Evolutionary conservation across 2,329 filamentous ascomycete genomes (phyloP), one percentile per base, ranked within the genome.

Genomic region (Colletotrichum chrysophilum): DNA sequence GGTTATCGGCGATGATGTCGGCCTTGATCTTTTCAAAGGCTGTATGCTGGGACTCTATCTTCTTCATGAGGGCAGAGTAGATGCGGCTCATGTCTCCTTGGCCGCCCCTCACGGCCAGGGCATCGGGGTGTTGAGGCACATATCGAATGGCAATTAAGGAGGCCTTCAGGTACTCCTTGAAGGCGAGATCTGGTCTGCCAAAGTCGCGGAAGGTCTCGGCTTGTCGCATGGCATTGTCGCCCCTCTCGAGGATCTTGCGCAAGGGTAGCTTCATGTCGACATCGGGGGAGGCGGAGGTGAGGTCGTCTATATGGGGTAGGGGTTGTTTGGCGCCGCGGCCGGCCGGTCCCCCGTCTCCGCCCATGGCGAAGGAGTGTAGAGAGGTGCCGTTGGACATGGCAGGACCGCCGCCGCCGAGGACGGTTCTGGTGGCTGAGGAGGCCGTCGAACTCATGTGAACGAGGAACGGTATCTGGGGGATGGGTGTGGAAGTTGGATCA

Each of bases 141-240:
- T 93, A 87, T 71, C 96, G 93, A 66, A 96, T 89, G 16, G 94
- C 91, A 71, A 98, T 94, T 73, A 96, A 93, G 75, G 91, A 96
- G 13, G 96, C 95, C 77, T 93, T 91, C 74, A 98, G 90, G 81
- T 96, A 98, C 76, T 98, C 94, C 78, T 94, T 91, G 71, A 98
- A 93, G 4, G 96, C 96, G 48, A 92, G 84, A 81, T 97, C 95
- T 6, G 93, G 91, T 43, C 92, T 88, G 30, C 91, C 87, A 84
- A 94, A 93, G 76, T 91, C 90, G 74, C 92, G 88, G 72, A 89
- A 87, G 68, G 89, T 90, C 77, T 92, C 90, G 48, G 94, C 93
- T 79, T 91, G 89, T 76, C 88, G 88, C 75, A 93, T 86, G 62
- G 88, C 87, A 26, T 82, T 80, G 79, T 93, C 89, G 68, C 88